A percentile compares a stretch with the other conserved stretches of the same genome.
Conservation (phyloP, 306 rosid genomes). For the Cyclanthera cordifolia region DNA sequence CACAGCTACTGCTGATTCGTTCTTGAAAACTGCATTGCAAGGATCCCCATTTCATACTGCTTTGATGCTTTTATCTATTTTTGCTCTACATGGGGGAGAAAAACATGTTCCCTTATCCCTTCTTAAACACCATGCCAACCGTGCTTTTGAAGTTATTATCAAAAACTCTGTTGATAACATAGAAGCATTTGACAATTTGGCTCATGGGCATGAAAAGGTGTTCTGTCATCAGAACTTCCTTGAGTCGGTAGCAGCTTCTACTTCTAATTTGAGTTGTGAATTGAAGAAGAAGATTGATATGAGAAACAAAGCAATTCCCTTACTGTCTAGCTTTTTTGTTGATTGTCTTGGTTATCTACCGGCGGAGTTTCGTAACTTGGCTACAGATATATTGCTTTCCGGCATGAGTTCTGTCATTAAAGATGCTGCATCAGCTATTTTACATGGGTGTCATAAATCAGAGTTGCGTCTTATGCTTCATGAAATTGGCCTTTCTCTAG, state of each 20-base stretch:
- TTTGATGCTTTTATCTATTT: slow-evolving; percentile 49
- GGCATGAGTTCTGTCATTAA: slow-evolving; percentile 66
- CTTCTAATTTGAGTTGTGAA: slow-evolving; percentile 26
- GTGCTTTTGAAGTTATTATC: slow-evolving; percentile 60
- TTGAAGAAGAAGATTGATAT: slow-evolving; percentile 27
- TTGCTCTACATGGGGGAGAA: slow-evolving; percentile 65
- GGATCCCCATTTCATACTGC: slow-evolving; percentile 77
- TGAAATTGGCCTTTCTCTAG: slow-evolving; percentile 67
- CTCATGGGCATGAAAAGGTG: slow-evolving; percentile 27
- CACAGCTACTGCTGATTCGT: slow-evolving; percentile 63
- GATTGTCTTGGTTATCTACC: slow-evolving; percentile 68
- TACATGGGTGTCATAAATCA: slow-evolving; percentile 47
- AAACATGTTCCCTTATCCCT: slow-evolving; percentile 57
- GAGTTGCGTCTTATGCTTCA: slow-evolving; percentile 80
- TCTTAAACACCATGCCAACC: slow-evolving; percentile 52
- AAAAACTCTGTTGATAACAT: slow-evolving; percentile 37
- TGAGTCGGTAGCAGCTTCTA: slow-evolving; percentile 20
- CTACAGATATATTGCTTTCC: slow-evolving; percentile 59
- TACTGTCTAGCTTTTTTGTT: slow-evolving; percentile 56
- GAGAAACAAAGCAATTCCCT: slow-evolving; percentile 30
- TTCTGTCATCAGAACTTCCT: slow-evolving; percentile 16
- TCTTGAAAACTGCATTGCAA: slow-evolving; percentile 65
- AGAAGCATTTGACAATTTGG: slow-evolving; percentile 23
- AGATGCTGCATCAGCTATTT: slow-evolving; percentile 60
- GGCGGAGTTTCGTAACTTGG: slow-evolving; percentile 50